Conservation (phyloP, 2,329 filamentous ascomycete species). For the Tolypocladium paradoxum region DNA sequence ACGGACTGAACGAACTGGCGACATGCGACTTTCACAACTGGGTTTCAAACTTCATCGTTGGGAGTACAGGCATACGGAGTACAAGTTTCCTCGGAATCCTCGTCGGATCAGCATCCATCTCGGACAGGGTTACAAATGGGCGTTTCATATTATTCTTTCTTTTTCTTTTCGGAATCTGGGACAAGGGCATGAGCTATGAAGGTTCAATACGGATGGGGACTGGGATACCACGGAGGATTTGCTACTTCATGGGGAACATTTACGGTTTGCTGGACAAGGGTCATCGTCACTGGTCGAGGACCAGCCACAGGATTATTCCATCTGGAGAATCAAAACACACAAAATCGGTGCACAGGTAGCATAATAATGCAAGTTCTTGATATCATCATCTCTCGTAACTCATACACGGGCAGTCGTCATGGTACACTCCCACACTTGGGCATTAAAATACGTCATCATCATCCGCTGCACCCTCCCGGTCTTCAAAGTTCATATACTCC, state of each 20-base stretch:
- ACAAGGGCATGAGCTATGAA: background rate
- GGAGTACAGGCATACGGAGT: background rate
- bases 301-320: background rate
- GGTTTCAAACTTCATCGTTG: background rate
- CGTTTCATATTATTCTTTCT: background rate
- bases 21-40: background rate
- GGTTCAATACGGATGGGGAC: background rate
- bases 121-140: background rate
- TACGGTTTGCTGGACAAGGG: background rate
- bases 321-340: background rate
- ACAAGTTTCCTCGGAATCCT: background rate
- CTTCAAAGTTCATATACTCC: conserved; percentile 68
- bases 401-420: background rate
- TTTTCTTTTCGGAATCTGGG: background rate
- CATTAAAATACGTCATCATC: conserved; percentile 45
- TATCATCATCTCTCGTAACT: background rate
- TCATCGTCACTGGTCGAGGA: background rate
- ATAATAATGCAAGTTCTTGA: background rate
- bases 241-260: background rate
- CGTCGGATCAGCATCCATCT: background rate
- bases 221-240: background rate
- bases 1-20: background rate
- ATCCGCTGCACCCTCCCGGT: conserved; percentile 52
- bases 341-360: background rate
- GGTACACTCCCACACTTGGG: conserved; percentile 9